Percentiles rank a stretch among this genome's conserved stretches.
phyloP scores from a whole-genome alignment of 2,329 filamentous ascomycete genomes.

The Penicillium digitatum region DNA sequence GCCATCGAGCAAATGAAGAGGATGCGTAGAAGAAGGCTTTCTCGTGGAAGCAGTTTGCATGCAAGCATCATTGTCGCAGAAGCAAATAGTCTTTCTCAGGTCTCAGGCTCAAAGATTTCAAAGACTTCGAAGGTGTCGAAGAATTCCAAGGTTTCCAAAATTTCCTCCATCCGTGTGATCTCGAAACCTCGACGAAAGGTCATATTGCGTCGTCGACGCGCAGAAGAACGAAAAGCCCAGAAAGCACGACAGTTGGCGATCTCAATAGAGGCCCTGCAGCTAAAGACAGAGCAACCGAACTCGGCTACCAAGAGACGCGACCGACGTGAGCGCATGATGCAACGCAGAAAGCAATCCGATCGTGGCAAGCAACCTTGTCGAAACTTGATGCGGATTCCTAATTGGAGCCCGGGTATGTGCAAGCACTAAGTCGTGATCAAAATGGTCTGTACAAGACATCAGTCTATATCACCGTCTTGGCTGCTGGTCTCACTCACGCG shows the following conservation, averaged over 20 bases:
- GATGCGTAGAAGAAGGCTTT: not conserved
- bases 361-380: constrained; percentile 15
- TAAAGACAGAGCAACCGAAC: constrained; percentile 28
- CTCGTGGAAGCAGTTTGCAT: constrained; percentile 1
- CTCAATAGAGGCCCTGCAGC: not conserved
- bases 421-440: constrained; percentile 4
- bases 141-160: not conserved
- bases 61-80: not conserved
- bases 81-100: not conserved
- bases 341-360: constrained; percentile 13
- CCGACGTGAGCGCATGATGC: constrained; percentile 37
- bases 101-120: not conserved
- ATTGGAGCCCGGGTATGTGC: constrained; percentile 9
- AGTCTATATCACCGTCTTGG: not conserved
- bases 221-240: not conserved
- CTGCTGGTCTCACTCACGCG: not conserved
- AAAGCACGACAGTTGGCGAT: not conserved
- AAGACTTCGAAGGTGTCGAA: not conserved
- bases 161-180: not conserved
- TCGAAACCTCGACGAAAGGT: not conserved
- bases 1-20: constrained; percentile 15
- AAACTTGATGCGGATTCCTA: constrained; percentile 21
- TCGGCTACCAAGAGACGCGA: constrained; percentile 34
- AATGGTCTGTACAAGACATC: not conserved
- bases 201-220: constrained; percentile 6